phyloP scores from a whole-genome alignment of 2,329 filamentous ascomycete species.

The Pezicula rhizophila region DNA sequence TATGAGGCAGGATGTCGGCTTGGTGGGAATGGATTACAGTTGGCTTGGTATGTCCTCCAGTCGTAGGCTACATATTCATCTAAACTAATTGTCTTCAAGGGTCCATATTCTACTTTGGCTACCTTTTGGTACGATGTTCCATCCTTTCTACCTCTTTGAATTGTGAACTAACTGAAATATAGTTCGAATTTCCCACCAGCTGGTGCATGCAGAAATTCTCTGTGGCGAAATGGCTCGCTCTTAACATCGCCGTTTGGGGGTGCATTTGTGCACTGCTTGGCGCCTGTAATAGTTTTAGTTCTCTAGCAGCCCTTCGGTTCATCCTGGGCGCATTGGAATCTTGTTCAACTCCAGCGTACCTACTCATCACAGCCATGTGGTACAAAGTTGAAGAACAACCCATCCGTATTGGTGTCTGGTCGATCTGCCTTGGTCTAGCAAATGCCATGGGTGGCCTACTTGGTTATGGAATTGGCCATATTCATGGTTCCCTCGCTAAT shows the following conservation, averaged over 20 bases:
- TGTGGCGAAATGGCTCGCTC: not conserved
- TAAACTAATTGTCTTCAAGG: not conserved
- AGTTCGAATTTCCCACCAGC: not conserved
- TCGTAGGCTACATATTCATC: too few species aligned
- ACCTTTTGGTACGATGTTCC: not conserved
- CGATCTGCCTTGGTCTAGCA: conserved; percentile 43
- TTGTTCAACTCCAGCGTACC: conserved; percentile 16
- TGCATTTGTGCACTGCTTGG: not conserved
- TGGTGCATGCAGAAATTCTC: not conserved
- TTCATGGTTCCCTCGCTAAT: conserved; percentile 47
- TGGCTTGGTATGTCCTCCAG: not conserved
- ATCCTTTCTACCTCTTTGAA: not conserved
- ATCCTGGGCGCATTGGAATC: conserved; percentile 7
- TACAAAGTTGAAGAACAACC: conserved; percentile 49
- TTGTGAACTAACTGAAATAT: not conserved
- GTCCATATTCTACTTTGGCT: not conserved
- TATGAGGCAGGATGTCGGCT: not conserved
- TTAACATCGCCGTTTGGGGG: not conserved
- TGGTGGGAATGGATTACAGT: not conserved
- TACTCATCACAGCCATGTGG: conserved; percentile 48
- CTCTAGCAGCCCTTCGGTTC: conserved; percentile 1
- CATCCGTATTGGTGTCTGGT: conserved; percentile 51
- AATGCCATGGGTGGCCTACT: conserved; percentile 42
- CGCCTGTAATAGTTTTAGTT: not conserved
- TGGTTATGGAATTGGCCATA: conserved; percentile 48